These are phyloP conservation scores for Cercospora brassicicola DNA, from an alignment of 2,329 filamentous ascomycete genomes.

Conservation along the genomic window DNA sequence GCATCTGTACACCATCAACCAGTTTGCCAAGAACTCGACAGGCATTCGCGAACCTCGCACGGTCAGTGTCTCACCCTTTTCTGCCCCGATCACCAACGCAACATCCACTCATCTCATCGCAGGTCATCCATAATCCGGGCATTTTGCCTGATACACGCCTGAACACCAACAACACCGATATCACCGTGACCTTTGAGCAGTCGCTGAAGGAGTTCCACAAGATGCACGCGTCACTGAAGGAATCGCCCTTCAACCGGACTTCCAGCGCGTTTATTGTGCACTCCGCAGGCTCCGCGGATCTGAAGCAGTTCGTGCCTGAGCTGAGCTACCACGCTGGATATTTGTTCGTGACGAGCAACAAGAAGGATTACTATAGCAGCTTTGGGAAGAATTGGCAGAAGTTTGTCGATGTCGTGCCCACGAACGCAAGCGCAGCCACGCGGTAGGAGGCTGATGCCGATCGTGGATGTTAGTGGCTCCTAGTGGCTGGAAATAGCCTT, in stretches of 20 bases:
- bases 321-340: constrained; percentile 19
- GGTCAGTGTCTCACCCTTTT: constrained; percentile 11
- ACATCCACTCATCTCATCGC: background rate
- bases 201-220: constrained; percentile 21
- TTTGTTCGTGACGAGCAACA: constrained; percentile 24
- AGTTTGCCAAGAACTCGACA: constrained; percentile 21
- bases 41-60: constrained; percentile 21
- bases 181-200: constrained; percentile 29
- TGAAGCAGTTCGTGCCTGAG: constrained; percentile 20
- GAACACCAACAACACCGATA: constrained; percentile 22
- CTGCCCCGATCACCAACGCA: background rate
- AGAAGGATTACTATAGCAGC: constrained; percentile 17
- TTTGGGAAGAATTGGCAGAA: constrained; percentile 23
- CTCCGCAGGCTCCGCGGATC: constrained; percentile 21
- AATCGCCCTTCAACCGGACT: constrained; percentile 19
- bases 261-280: constrained; percentile 25
- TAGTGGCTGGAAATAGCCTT: background rate
- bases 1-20: constrained; percentile 20
- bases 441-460: background rate
- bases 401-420: constrained; percentile 20
- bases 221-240: constrained; percentile 8
- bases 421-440: constrained; percentile 6
- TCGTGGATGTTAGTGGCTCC: background rate
- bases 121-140: constrained; percentile 32
- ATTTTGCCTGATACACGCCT: constrained; percentile 23